Evolutionary conservation across 306 rosid species (phyloP).

Genomic region (Albizia julibrissin): DNA sequence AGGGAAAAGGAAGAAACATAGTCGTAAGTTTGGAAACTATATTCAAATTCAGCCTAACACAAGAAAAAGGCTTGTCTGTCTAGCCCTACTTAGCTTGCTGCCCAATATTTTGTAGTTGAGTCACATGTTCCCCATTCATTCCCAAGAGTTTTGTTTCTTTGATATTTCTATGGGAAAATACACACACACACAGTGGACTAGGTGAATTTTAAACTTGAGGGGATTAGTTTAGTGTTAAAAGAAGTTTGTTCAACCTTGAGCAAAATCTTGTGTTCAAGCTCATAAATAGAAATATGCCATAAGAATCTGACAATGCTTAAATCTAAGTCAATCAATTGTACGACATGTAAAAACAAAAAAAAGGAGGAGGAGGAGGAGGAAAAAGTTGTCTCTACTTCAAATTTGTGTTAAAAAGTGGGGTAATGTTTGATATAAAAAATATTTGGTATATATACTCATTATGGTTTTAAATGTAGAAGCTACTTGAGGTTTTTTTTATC

Average conservation of each 20-base stretch:
- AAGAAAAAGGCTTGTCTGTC: not conserved
- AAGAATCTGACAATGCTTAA: not conserved
- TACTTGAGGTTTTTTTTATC: too few relatives aligned
- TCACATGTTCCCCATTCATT: not conserved
- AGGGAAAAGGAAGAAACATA: not conserved
- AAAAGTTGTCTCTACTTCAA: not conserved
- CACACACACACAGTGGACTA: not conserved
- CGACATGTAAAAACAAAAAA: not conserved
- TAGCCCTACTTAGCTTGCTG: not conserved
- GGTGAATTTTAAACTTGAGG: not conserved
- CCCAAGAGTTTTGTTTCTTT: not conserved
- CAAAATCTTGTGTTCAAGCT: not conserved
- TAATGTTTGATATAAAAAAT: too few relatives aligned
- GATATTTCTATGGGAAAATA: not conserved
- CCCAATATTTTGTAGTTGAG: not conserved
- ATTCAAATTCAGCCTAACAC: conserved; percentile 2
- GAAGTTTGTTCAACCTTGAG: not conserved
- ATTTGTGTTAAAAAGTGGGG: not conserved
- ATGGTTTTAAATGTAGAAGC: too few relatives aligned
- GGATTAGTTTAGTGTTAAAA: not conserved
- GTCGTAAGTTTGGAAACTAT: not conserved
- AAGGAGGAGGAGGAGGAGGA: too few relatives aligned
- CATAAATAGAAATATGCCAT: not conserved
- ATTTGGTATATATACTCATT: too few relatives aligned
- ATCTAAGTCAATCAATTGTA: not conserved